Base-by-base conservation (phyloP, 2,329 filamentous ascomycete species). In the Cadophora gregata region DNA sequence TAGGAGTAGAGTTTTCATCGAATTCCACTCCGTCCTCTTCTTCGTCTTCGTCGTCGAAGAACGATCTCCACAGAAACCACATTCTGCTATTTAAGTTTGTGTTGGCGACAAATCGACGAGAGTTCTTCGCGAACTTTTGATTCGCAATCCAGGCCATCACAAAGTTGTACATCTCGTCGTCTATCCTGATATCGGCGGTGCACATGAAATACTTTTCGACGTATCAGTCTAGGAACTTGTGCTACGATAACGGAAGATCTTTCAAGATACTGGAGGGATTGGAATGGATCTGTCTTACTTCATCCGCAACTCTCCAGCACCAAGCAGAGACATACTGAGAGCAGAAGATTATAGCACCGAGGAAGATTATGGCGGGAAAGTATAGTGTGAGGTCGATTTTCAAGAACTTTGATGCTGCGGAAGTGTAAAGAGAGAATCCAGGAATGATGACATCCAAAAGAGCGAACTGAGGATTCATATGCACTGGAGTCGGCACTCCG, bases 111-210 rank as follows among this genome's bases (percentile, higher is more conserved):
- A 91, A 90, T 53, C 83, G 83, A 16, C 87, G 86, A 0, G 88
- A 85, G 5, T 80, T 79, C 67, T 85, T 82, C 24, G 87, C 82
- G 70, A 91, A 91, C 3, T 79, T 77, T 76, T 92, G 89, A 38
- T 81, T 78, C 1, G 88, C 83, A 2, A 92, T 83, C 90, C 90
- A 92, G 29, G 82, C 83, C 88, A 92, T 91, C 48, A 92, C 74
- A 73, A 91, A 90, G 74, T 89, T 89, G 80, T 91, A 92, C 65
- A 90, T 86, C 75, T 92, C 90, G 72, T 93, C 90, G 65, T 92
- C 88, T 31, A 86, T 83, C 53, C 88, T 84, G 47, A 93, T 85
- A 71, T 89, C 86, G 21, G 89, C 88, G 1, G 84, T 86, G 3
- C 86, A 90, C 81, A 90, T 88, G 71, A 90, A 84, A 72, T 90